Conservation (phyloP, 495 filamentous ascomycete genomes). For the Penicillium cosmopolitanum region DNA sequence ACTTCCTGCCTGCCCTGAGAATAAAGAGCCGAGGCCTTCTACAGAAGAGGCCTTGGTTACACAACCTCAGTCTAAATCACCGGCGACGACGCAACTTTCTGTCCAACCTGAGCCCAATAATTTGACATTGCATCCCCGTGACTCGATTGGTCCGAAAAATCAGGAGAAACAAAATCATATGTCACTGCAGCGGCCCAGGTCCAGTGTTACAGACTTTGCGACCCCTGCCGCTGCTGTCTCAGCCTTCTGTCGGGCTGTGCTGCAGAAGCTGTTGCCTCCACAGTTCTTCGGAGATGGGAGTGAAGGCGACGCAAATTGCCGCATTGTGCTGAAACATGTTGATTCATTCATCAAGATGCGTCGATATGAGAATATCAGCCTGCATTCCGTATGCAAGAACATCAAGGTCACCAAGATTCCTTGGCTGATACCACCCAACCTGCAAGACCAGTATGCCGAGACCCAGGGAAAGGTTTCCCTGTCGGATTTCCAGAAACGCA, state of each 20-base stretch:
- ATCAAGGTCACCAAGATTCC: conserved; percentile 63
- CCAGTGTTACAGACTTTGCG: conserved; percentile 67
- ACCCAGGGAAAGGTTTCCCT: conserved; percentile 59
- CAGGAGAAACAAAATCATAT: neutral
- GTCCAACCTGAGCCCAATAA: neutral
- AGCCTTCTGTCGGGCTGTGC: conserved; percentile 81
- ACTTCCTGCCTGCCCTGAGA: conserved; percentile 22
- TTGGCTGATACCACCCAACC: conserved; percentile 68
- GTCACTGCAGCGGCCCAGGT: conserved; percentile 21
- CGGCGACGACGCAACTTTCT: neutral
- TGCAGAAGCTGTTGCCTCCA: conserved; percentile 73
- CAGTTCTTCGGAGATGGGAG: conserved; percentile 71
- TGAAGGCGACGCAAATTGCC: conserved; percentile 59
- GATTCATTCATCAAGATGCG: conserved; percentile 77
- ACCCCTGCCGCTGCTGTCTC: conserved; percentile 73
- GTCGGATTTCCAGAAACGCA: conserved; percentile 76
- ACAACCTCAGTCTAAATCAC: conserved; percentile 26
- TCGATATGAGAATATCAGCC: conserved; percentile 75
- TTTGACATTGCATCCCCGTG: neutral
- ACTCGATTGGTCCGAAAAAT: neutral
- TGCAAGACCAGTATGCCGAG: conserved; percentile 10
- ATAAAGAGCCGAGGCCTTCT: conserved; percentile 19
- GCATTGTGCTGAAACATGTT: conserved; percentile 63
- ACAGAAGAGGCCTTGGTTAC: conserved; percentile 33
- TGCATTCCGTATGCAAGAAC: conserved; percentile 1